Base-by-base conservation (phyloP, 139 green algal species). In the Volvox reticuliferus region DNA sequence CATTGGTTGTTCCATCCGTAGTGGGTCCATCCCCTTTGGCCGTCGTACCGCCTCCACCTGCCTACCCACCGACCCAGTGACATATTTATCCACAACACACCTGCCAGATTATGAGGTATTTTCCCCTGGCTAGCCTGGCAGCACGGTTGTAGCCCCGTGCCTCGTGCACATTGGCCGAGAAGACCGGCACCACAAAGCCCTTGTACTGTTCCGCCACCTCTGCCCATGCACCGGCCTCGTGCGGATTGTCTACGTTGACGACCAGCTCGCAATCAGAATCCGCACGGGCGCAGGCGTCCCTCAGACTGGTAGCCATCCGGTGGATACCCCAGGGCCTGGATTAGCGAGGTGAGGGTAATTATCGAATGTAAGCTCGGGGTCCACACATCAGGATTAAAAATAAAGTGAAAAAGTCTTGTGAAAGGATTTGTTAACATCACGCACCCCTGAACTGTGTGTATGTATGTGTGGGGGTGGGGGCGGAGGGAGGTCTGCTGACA, bases 151-250 rank as follows among this genome's bases (percentile, higher is more conserved):
- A 93, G 50, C 79, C 91, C 0, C 91, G 68, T 22, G 61, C 44
- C 67, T 93, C 91, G 78, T 93, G 91, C 79, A 93, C 68, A 65
- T 93, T 93, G 44, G 79, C 65, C 22, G 65, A 75, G 65, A 91
- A 91, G 35, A 91, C 37, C 6, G 86, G 86, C 68, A 91, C 86
- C 65, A 93, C 68, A 13, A 91, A 89, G 79, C 91, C 86, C 0
- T 22, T 18, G 0, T 32, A 62, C 28, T 62, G 20, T 19, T 35
- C 6, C 26, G 79, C 68, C 17, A 79, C 44, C 1, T 13, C 55
- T 12, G 79, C 79, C 91, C 91, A 93, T 5, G 13, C 67, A 0
- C 24, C n/a, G n/a, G n/a, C n/a, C n/a, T n/a, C n/a, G n/a, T n/a
- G n/a, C n/a, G n/a, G n/a, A n/a, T n/a, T n/a, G n/a, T n/a, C n/a